Evolutionary conservation across 148 eudicot species (phyloP).

Genomic region (Spergularia marina): DNA sequence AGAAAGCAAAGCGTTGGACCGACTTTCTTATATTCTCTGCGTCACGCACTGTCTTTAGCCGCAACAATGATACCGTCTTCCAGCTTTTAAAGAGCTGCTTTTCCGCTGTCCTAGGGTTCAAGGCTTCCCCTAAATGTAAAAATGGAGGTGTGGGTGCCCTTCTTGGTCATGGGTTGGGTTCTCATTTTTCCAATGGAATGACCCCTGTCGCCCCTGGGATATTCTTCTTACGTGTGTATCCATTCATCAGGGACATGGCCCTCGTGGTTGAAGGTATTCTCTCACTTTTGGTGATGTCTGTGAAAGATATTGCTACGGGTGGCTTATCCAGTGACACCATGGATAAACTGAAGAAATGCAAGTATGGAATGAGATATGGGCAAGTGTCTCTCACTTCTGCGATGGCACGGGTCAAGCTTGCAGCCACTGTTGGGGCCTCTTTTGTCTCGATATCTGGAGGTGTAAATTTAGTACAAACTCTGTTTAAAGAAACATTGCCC

Average conservation of each 20-base stretch:
- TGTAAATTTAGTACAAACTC: constrained; percentile 45
- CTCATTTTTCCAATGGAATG: constrained; percentile 58
- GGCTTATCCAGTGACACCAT: constrained; percentile 45
- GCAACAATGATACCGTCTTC: constrained; percentile 68
- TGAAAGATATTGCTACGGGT: constrained; percentile 61
- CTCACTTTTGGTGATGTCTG: constrained; percentile 59
- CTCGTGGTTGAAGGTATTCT: constrained; percentile 72
- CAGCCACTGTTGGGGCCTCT: constrained; percentile 83
- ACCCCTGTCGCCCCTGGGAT: constrained; percentile 95
- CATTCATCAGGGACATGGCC: constrained; percentile 54
- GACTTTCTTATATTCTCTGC: constrained; percentile 87
- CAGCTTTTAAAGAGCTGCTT: constrained; percentile 87
- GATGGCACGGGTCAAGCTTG: constrained; percentile 69
- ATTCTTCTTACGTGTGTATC: constrained; percentile 69
- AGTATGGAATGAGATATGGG: constrained; percentile 50
- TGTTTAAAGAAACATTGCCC: constrained; percentile 73
- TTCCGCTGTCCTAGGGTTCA: constrained; percentile 56
- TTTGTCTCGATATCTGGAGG: constrained; percentile 88
- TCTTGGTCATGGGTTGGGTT: constrained; percentile 87
- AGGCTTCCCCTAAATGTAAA: constrained; percentile 37
- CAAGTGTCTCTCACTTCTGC: constrained; percentile 76
- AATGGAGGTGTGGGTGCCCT: constrained; percentile 83
- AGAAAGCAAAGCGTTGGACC: constrained; percentile 95
- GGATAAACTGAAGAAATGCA: constrained; percentile 47
- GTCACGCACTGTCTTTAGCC: constrained; percentile 84